Conservation (phyloP, 495 filamentous ascomycete genomes). For the Cairneyella variabilis region DNA sequence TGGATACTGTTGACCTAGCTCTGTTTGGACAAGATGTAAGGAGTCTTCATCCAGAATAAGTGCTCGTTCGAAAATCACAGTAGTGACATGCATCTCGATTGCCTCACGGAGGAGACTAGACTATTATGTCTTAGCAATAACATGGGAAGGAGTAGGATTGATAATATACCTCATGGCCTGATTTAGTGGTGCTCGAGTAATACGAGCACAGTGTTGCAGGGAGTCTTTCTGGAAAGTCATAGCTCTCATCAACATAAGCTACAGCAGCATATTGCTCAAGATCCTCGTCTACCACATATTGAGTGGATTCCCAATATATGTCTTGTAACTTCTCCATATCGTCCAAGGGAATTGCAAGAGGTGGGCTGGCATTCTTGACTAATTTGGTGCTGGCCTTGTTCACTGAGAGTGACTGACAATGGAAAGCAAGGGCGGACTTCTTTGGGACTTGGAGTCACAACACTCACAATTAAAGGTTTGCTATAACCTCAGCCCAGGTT, state of each 20-base stretch:
- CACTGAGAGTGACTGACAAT: conserved; percentile 10
- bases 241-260: conserved; percentile 18
- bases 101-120: conserved; percentile 19
- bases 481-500: conserved; percentile 22
- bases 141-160: neutral
- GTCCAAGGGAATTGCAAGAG: conserved; percentile 19
- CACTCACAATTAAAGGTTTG: too few relatives aligned
- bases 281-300: conserved; percentile 17
- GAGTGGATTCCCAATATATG: conserved; percentile 13
- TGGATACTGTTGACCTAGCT: conserved; percentile 15
- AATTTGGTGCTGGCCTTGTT: conserved; percentile 4
- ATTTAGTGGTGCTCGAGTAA: conserved; percentile 6
- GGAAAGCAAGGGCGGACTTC: conserved; percentile 6
- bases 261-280: conserved; percentile 16
- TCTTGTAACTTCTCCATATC: conserved; percentile 22
- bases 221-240: conserved; percentile 13
- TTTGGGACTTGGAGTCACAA: conserved; percentile 12
- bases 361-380: conserved; percentile 17
- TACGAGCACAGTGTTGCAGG: conserved; percentile 10
- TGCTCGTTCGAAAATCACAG: conserved; percentile 23
- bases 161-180: conserved; percentile 14
- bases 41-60: conserved; percentile 22
- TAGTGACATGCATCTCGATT: conserved; percentile 25
- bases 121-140: conserved; percentile 5
- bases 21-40: conserved; percentile 8